A percentile compares a stretch with the other conserved stretches of the same genome.
Evolutionary conservation across 2,329 filamentous ascomycete genomes (phyloP).

Genomic region (Curvularia spicifera): DNA sequence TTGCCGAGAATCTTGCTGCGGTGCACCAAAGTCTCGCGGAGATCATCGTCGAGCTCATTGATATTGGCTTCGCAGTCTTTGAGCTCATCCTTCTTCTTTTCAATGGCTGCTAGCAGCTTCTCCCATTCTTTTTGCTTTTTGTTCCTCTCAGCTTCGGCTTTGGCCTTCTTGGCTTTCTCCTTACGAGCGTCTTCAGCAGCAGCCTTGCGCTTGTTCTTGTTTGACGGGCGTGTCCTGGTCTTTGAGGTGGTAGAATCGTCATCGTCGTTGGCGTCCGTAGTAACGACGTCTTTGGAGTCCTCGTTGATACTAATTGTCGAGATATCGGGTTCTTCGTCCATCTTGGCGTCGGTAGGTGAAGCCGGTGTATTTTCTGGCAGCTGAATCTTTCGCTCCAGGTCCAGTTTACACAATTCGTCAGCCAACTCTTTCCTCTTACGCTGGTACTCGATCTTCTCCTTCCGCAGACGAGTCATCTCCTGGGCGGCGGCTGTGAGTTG

Average conservation of each 20-base stretch:
- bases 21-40: constrained; percentile 92
- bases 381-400: constrained; percentile 75
- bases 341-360: constrained; percentile 59
- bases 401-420: constrained; percentile 73
- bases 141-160: constrained; percentile 65
- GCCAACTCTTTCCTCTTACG: constrained; percentile 71
- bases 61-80: constrained; percentile 86
- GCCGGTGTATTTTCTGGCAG: constrained; percentile 74
- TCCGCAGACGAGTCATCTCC: constrained; percentile 92
- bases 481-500: constrained; percentile 93
- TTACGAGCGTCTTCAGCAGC: constrained; percentile 66
- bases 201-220: constrained; percentile 77
- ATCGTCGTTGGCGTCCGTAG: constrained; percentile 73
- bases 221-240: constrained; percentile 60
- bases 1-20: constrained; percentile 88
- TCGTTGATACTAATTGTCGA: constrained; percentile 60
- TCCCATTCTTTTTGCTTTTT: constrained; percentile 85
- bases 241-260: constrained; percentile 63
- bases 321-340: constrained; percentile 66
- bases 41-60: constrained; percentile 82
- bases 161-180: constrained; percentile 70
- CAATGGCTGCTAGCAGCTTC: constrained; percentile 85
- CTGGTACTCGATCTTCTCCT: constrained; percentile 94
- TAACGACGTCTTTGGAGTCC: constrained; percentile 67
- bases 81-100: constrained; percentile 82